Evolutionary conservation across 257 asterid species (phyloP).

Genomic region (Nicotiana tomentosiformis): DNA sequence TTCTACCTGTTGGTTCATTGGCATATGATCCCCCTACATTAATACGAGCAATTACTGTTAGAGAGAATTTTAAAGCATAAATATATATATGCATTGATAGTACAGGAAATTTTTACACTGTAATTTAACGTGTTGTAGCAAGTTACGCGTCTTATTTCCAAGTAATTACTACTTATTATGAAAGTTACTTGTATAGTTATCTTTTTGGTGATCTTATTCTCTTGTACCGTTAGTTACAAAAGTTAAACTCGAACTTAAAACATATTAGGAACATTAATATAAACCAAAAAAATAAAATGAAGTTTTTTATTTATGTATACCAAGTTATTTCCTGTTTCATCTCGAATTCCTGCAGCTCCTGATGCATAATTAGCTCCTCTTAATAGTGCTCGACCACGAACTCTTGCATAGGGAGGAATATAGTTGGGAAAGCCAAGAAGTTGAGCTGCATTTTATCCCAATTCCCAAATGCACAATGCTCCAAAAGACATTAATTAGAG

Average conservation of each 20-base stretch:
- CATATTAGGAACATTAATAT: background rate
- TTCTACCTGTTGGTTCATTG: slow-evolving; percentile 71
- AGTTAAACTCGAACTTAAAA: background rate
- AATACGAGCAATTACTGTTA: background rate
- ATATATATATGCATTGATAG: background rate
- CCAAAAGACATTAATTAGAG: background rate
- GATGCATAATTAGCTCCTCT: slow-evolving; percentile 81
- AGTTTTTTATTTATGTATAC: slow-evolving; percentile 15
- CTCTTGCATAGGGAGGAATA: slow-evolving; percentile 58
- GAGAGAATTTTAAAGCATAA: background rate
- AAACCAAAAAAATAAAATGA: background rate
- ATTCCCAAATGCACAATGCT: background rate
- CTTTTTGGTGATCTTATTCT: background rate
- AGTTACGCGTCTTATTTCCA: background rate
- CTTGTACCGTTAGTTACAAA: background rate
- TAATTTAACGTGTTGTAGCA: background rate
- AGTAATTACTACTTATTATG: background rate
- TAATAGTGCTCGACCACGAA: slow-evolving; percentile 51
- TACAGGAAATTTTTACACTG: background rate
- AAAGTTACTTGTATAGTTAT: background rate
- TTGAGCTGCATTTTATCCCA: slow-evolving; percentile 48
- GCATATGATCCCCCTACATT: slow-evolving; percentile 65
- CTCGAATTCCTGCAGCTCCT: slow-evolving; percentile 87
- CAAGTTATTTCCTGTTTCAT: slow-evolving; percentile 91
- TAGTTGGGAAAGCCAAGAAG: slow-evolving; percentile 66